These are phyloP conservation scores for Plantago elongata DNA, from an alignment of 257 asterid genomes.

Conservation along the genomic window DNA sequence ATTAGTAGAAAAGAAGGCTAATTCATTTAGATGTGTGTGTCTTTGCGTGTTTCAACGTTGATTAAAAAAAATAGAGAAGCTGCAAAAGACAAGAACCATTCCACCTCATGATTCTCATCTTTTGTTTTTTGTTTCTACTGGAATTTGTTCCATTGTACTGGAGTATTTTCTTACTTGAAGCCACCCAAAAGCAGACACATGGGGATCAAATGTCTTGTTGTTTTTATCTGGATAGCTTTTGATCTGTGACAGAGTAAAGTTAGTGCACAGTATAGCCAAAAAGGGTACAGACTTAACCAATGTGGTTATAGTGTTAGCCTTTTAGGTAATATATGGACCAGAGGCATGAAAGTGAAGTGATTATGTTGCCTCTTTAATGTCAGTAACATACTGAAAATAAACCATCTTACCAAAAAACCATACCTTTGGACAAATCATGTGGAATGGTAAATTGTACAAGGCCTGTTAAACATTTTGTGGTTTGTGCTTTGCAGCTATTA, in stretches of 20 bases:
- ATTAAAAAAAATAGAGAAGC: neutral
- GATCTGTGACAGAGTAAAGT: conserved; percentile 14
- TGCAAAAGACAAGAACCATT: conserved; percentile 37
- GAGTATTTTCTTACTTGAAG: conserved; percentile 7
- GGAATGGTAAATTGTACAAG: neutral
- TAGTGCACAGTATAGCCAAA: neutral
- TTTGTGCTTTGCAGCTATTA: neutral
- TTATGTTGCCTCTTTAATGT: neutral
- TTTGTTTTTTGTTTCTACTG: conserved; percentile 7
- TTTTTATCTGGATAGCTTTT: conserved; percentile 20
- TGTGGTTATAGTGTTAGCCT: neutral
- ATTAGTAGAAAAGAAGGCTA: no score
- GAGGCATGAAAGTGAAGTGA: conserved; percentile 5
- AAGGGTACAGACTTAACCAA: neutral
- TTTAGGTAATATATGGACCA: conserved; percentile 9
- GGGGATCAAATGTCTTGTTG: conserved; percentile 47
- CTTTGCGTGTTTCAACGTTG: neutral
- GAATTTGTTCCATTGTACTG: neutral
- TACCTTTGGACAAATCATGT: no score
- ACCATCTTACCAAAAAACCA: no score
- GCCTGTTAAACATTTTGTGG: neutral
- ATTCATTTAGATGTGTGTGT: neutral
- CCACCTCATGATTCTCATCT: conserved; percentile 30
- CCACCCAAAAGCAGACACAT: conserved; percentile 58
- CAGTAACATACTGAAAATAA: neutral